A percentile compares a stretch with the other conserved stretches of the same genome.
Evolutionary conservation across 2,329 filamentous ascomycete genomes (phyloP).

Genomic region (Paramyrothecium sp.): DNA sequence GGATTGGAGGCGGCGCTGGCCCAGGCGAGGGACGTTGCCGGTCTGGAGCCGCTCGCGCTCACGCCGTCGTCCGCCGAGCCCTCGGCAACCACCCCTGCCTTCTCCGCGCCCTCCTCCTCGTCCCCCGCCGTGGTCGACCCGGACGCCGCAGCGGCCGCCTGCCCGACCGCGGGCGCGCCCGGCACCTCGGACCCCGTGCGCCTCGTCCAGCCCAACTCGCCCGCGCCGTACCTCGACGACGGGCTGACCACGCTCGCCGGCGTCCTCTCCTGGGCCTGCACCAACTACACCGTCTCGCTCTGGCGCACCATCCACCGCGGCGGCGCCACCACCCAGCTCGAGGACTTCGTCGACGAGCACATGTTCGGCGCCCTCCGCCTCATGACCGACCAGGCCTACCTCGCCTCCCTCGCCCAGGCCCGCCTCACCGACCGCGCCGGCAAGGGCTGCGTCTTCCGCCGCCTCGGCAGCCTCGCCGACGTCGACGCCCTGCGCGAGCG

Average conservation of each 20-base stretch:
- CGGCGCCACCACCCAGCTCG: conserved; percentile 8
- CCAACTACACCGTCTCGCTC: conserved; percentile 14
- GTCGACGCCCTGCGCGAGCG: neutral
- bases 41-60: conserved; percentile 3
- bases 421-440: neutral
- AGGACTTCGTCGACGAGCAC: conserved; percentile 19
- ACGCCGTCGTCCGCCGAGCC: neutral
- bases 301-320: conserved; percentile 15
- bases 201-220: neutral
- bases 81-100: neutral
- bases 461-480: neutral
- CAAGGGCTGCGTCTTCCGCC: neutral
- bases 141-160: neutral
- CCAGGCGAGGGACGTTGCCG: conserved; percentile 11
- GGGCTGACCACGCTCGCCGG: conserved; percentile 17
- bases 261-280: conserved; percentile 21
- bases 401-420: neutral
- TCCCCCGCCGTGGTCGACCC: neutral
- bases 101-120: neutral
- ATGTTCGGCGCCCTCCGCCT: neutral
- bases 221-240: conserved; percentile 16
- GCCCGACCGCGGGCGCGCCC: neutral
- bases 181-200: conserved; percentile 1
- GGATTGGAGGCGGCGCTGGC: conserved; percentile 13
- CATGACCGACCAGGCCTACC: neutral